Percentiles rank a stretch among this genome's conserved stretches.
These are phyloP conservation scores for Phyllostachys edulis DNA, from an alignment of 176 grass and related monocot species.

Conservation along the genomic window DNA sequence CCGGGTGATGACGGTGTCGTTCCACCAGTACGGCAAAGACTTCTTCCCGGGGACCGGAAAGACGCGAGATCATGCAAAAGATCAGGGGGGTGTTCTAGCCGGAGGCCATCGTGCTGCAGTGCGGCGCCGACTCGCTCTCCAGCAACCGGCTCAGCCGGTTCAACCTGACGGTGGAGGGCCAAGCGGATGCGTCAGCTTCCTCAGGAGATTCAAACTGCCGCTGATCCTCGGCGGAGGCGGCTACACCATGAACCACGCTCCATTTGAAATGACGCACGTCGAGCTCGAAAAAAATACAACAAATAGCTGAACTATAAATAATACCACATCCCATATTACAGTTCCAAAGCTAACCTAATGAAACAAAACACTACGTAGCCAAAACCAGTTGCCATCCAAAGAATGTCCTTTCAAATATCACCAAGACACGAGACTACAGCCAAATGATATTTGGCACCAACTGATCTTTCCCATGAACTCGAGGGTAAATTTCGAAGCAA, in stretches of 20 bases:
- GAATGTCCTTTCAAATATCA: slow-evolving; percentile 36
- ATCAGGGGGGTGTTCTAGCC: too few relatives aligned
- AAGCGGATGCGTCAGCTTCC: slow-evolving; percentile 27
- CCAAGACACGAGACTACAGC: slow-evolving; percentile 26
- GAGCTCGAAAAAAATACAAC: slow-evolving; percentile 39
- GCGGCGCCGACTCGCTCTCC: slow-evolving; percentile 42
- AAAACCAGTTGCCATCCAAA: slow-evolving; percentile 48
- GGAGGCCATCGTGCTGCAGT: slow-evolving; percentile 45
- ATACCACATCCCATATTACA: slow-evolving; percentile 39
- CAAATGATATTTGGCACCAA: slow-evolving; percentile 23
- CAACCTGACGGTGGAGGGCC: slow-evolving; percentile 61
- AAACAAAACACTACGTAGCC: slow-evolving; percentile 39
- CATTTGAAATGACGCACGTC: slow-evolving; percentile 33
- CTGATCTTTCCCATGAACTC: slow-evolving; percentile 33
- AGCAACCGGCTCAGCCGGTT: slow-evolving; percentile 50
- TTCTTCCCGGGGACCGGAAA: slow-evolving; percentile 57
- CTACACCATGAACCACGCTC: slow-evolving; percentile 63
- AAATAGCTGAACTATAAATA: slow-evolving; percentile 49
- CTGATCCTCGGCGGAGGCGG: slow-evolving; percentile 83
- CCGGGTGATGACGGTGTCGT: slow-evolving; percentile 71
- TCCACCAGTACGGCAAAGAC: slow-evolving; percentile 28
- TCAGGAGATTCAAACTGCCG: slow-evolving; percentile 31
- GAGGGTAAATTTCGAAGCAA: slow-evolving; percentile 33
- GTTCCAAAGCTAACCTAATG: slow-evolving; percentile 39
- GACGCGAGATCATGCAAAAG: too few relatives aligned